These are phyloP conservation scores for Cotoneaster glaucophyllus DNA, from an alignment of 306 rosid species.

Conservation along the genomic window DNA sequence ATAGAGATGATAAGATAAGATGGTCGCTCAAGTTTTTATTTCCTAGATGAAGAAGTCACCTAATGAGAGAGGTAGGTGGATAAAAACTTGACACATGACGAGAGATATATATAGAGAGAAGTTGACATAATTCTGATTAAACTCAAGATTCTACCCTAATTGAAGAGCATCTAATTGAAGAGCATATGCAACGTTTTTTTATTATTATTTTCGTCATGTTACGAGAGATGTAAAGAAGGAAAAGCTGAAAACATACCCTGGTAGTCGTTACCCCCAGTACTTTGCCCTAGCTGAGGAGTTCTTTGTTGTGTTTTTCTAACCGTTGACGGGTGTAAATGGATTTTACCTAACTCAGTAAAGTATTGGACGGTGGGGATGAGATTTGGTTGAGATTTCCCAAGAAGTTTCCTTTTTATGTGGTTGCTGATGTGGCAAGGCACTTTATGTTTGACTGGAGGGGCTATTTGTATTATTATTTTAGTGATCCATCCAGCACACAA, in stretches of 20 bases:
- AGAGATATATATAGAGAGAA: too few species aligned
- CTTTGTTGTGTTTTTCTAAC: background rate
- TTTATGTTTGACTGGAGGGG: slow-evolving; percentile 12
- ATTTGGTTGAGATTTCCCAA: background rate
- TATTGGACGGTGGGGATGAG: background rate
- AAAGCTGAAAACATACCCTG: too few species aligned
- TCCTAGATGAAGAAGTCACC: background rate
- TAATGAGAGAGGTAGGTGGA: background rate
- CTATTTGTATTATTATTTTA: slow-evolving; percentile 1
- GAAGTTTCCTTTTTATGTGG: slow-evolving; percentile 3
- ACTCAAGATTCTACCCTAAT: too few species aligned
- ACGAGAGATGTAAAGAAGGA: background rate
- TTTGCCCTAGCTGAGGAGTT: background rate
- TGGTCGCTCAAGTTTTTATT: too few species aligned
- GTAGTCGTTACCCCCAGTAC: background rate
- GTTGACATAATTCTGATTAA: background rate
- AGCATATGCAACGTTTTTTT: too few species aligned
- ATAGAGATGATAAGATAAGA: background rate
- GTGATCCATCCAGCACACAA: background rate
- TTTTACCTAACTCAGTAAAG: slow-evolving; percentile 1
- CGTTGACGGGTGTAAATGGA: background rate
- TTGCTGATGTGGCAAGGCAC: slow-evolving; percentile 26
- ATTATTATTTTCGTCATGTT: too few species aligned
- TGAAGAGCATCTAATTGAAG: too few species aligned
- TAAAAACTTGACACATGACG: too few species aligned